Base-by-base conservation (phyloP, 1,284 basidiomycete species). In the Sporisorium exsertum region DNA sequence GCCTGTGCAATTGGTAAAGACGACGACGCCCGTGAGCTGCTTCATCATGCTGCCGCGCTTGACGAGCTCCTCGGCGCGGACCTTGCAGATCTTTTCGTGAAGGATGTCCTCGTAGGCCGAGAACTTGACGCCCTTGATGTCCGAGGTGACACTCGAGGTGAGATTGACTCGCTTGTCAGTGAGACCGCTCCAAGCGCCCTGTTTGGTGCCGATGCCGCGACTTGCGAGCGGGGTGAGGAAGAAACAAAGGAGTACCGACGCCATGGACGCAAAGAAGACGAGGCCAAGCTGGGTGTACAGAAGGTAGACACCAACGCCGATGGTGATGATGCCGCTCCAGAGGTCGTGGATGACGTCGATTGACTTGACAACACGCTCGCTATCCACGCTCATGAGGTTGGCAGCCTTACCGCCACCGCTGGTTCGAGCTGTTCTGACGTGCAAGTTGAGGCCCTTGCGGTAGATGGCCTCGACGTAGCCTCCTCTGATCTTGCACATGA, bases 371-470 rank as follows among this genome's bases (percentile, higher is more conserved):
- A 84, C 70, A 16, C 81, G 68, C 55, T 84, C 81, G 51, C 76
- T 69, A 52, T 84, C 82, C n/a, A 81, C 80, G 22, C 79, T 81
- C 78, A 82, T 81, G 27, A 82, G 62, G 46, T 80, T 82, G 45
- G 78, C 78, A 2, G 78, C 77, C 45, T 71, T 68, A 3, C 78
- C 80, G 15, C 79, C 73, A 4, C 81, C 81, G 26, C 69, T 64
- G 13, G 63, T 73, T 16, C 73, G 80, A 13, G 82, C 78, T 0
- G 76, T 72, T 20, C 68, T 52, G 26, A 78, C 40, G 47, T 83
- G 79, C 10, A 84, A 61, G 2, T 63, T 70, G n/a, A 84, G 67
- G 16, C 78, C 68, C 49, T 84, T 84, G 42, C 72, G 70, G 43
- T 81, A 84, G 55, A 84, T 58, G 45, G 78, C 67, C 45, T 81